Evolutionary conservation across 2,329 filamentous ascomycete species (phyloP).

Genomic region (Ophiostoma australiae): DNA sequence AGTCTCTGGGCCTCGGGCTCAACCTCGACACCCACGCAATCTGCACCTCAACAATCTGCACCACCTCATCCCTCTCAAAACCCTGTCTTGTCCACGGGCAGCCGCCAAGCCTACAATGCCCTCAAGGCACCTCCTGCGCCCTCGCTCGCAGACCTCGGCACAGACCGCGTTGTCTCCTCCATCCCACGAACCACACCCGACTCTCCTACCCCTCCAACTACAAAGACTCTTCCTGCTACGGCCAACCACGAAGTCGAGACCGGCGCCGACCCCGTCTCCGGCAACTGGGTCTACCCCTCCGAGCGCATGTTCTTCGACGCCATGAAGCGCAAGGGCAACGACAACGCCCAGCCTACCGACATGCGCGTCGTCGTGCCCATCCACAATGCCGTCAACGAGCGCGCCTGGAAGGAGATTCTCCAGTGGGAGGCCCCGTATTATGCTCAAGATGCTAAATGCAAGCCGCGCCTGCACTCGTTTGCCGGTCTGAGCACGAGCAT

Average conservation of each 20-base stretch:
- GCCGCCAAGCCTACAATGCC: constrained; percentile 7
- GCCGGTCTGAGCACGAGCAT: constrained; percentile 64
- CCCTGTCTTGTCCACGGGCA: background rate
- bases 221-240: constrained; percentile 36
- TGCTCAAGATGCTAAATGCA: constrained; percentile 54
- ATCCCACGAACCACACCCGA: constrained; percentile 56
- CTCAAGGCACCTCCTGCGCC: constrained; percentile 23
- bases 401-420: constrained; percentile 88
- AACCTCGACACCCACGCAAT: background rate
- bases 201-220: constrained; percentile 35
- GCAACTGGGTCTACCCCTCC: constrained; percentile 96
- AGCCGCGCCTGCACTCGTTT: constrained; percentile 79
- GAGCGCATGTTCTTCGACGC: constrained; percentile 98
- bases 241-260: constrained; percentile 73
- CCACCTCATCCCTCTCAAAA: background rate
- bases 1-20: constrained; percentile 20
- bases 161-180: constrained; percentile 68
- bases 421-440: constrained; percentile 72
- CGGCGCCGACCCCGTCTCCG: constrained; percentile 60
- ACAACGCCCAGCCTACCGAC: constrained; percentile 62
- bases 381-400: constrained; percentile 97
- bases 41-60: constrained; percentile 33
- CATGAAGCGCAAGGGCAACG: constrained; percentile 84
- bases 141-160: constrained; percentile 45
- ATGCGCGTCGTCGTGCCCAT: constrained; percentile 94